phyloP scores from a whole-genome alignment of 768 basidiomycete species.

The Russula dissimulans region DNA sequence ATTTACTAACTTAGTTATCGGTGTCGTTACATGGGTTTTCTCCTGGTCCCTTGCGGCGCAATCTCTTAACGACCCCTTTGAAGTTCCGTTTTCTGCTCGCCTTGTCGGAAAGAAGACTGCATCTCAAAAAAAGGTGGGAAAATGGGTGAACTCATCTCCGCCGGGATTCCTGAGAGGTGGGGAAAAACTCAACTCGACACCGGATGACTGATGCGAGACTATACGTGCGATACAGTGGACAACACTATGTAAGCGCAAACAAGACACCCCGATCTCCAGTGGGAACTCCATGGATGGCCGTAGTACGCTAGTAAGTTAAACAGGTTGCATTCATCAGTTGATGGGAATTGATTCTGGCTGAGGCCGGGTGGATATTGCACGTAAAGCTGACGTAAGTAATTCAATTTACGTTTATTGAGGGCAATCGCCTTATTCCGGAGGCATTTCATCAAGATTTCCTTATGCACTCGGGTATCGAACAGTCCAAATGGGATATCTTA shows the following conservation, averaged over 20 bases:
- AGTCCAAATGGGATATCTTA: neutral
- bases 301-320: too few relatives aligned
- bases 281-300: too few relatives aligned
- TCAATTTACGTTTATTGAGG: neutral
- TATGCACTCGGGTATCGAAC: neutral
- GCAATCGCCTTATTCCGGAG: neutral
- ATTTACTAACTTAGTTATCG: neutral
- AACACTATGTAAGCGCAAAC: too few relatives aligned
- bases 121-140: neutral
- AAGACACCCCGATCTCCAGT: too few relatives aligned
- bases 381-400: constrained; percentile 7
- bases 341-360: too few relatives aligned
- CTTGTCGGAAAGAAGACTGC: neutral
- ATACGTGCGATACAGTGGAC: too few relatives aligned
- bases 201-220: too few relatives aligned
- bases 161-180: too few relatives aligned
- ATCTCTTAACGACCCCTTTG: neutral
- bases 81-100: neutral
- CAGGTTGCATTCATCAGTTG: neutral
- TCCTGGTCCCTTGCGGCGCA: constrained; percentile 6
- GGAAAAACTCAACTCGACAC: neutral
- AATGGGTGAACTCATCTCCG: neutral
- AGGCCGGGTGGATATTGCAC: neutral
- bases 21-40: neutral
- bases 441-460: constrained; percentile 6